phyloP scores from a whole-genome alignment of 2,329 filamentous ascomycete species.

The Fusarium dlaminii region DNA sequence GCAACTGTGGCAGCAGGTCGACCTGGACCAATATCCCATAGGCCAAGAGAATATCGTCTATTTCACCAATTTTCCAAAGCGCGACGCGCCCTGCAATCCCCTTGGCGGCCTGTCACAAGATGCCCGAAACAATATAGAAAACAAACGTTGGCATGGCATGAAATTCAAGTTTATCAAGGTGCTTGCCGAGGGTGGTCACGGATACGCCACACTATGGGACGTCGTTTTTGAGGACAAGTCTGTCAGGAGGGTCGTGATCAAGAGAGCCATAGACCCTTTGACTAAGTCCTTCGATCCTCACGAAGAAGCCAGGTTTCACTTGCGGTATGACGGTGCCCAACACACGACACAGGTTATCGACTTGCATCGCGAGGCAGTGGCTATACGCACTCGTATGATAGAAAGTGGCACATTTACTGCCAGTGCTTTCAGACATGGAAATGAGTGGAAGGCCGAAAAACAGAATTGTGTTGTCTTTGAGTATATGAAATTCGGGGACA shows the following conservation, averaged over 20 bases:
- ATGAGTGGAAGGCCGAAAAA: not conserved
- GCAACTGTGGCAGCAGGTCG: not conserved
- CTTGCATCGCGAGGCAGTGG: constrained; percentile 18
- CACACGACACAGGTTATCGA: constrained; percentile 44
- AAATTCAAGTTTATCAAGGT: constrained; percentile 39
- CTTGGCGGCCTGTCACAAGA: not conserved
- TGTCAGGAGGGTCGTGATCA: constrained; percentile 41
- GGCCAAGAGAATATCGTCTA: not conserved
- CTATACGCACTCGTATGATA: constrained; percentile 6
- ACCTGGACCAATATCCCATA: not conserved
- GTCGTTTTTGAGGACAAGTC: constrained; percentile 34
- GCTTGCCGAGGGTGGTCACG: constrained; percentile 42
- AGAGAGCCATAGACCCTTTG: constrained; percentile 10
- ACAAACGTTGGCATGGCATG: constrained; percentile 28
- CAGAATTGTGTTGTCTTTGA: constrained; percentile 40
- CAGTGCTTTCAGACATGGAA: not conserved
- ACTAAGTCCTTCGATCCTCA: not conserved
- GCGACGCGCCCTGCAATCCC: not conserved
- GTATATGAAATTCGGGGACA: constrained; percentile 38
- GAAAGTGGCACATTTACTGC: not conserved
- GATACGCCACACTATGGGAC: constrained; percentile 39
- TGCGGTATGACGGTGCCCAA: constrained; percentile 40
- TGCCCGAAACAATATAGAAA: not conserved
- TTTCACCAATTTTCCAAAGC: not conserved
- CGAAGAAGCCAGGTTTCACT: constrained; percentile 37